phyloP scores from a whole-genome alignment of 176 grass and related monocot genomes.

The Rhynchospora tenuis region DNA sequence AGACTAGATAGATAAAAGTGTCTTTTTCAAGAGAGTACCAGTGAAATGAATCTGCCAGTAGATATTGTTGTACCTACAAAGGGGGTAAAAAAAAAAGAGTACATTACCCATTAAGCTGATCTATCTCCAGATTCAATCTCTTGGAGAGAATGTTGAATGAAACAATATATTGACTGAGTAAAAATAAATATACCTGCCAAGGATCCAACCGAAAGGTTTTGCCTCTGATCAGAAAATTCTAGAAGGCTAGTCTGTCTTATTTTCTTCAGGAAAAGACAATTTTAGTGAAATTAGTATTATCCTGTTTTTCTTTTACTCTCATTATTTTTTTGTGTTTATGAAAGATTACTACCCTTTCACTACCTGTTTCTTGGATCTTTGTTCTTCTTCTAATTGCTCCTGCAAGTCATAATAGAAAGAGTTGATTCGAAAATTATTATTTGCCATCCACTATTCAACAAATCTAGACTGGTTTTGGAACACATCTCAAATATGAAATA shows the following conservation, averaged over 20 bases:
- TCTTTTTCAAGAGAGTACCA: constrained; percentile 19
- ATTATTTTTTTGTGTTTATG: background rate
- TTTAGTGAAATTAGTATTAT: constrained; percentile 1
- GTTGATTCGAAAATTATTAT: background rate
- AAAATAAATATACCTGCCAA: constrained; percentile 22
- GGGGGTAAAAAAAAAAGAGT: background rate
- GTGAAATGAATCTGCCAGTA: constrained; percentile 42
- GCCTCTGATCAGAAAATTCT: constrained; percentile 12
- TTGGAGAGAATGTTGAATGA: background rate
- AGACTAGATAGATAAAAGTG: background rate
- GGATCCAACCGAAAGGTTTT: background rate
- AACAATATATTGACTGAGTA: background rate
- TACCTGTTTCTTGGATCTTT: constrained; percentile 58
- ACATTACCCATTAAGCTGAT: constrained; percentile 5
- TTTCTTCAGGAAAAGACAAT: constrained; percentile 49
- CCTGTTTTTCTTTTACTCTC: background rate
- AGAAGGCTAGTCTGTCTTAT: constrained; percentile 26
- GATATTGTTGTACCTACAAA: constrained; percentile 18
- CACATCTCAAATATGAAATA: background rate
- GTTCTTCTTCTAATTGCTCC: constrained; percentile 37
- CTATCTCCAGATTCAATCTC: background rate
- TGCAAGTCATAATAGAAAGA: constrained; percentile 27
- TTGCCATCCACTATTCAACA: background rate
- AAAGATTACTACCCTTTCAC: background rate
- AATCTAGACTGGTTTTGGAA: background rate